Conservation (phyloP, 495 filamentous ascomycete species). For the Opeltia flavorubescens region DNA sequence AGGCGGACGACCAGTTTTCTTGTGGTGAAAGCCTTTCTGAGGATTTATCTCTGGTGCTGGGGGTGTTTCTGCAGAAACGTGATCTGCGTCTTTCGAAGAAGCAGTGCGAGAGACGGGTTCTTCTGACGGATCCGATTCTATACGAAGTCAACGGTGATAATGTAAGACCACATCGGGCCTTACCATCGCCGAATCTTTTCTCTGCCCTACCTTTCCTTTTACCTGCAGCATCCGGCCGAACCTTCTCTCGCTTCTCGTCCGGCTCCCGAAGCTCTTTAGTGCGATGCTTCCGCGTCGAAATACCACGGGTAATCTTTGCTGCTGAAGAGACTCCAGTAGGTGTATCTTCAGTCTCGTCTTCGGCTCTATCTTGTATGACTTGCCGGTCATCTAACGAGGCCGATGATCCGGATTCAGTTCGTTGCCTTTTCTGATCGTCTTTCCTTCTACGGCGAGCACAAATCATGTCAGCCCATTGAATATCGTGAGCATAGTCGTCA, state of each 20-base stretch:
- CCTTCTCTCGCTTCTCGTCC: slow-evolving; percentile 48
- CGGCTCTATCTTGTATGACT: slow-evolving; percentile 33
- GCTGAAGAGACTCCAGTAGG: slow-evolving; percentile 30
- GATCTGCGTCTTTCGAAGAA: slow-evolving; percentile 20
- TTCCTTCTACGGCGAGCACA: slow-evolving; percentile 27
- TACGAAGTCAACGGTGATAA: not conserved
- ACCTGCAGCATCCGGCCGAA: slow-evolving; percentile 52
- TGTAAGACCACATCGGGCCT: slow-evolving; percentile 12
- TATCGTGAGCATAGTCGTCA: slow-evolving; percentile 3
- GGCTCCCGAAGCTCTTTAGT: slow-evolving; percentile 58
- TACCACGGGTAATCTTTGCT: slow-evolving; percentile 49
- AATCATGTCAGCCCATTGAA: not conserved
- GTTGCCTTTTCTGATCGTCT: slow-evolving; percentile 49
- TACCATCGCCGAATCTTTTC: slow-evolving; percentile 63
- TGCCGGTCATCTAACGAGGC: slow-evolving; percentile 38
- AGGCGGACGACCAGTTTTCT: slow-evolving; percentile 55
- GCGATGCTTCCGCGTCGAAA: slow-evolving; percentile 50
- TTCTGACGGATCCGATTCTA: slow-evolving; percentile 48
- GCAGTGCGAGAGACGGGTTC: slow-evolving; percentile 34
- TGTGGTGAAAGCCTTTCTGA: slow-evolving; percentile 32
- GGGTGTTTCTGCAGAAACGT: slow-evolving; percentile 12
- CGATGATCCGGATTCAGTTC: slow-evolving; percentile 60
- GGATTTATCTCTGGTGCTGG: slow-evolving; percentile 27
- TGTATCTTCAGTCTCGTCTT: slow-evolving; percentile 44
- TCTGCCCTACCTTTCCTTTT: slow-evolving; percentile 65